These are phyloP conservation scores for Phytophthora sansomeana DNA, from an alignment of 352 stramenopile genomes.

Conservation along the genomic window DNA sequence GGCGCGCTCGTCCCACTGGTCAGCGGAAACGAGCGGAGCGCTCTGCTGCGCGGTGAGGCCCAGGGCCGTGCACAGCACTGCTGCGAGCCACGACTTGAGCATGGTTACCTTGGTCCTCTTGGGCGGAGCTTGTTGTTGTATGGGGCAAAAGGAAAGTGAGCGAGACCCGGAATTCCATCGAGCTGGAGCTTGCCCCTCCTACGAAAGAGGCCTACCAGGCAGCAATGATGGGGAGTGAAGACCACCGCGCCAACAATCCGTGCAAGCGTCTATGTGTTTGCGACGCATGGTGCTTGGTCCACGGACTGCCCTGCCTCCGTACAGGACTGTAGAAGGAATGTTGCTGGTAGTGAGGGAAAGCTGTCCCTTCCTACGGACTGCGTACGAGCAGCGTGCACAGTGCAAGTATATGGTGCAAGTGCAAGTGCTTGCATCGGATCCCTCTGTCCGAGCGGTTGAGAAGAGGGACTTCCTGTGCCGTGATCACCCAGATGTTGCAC, in stretches of 20 bases:
- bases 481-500: neutral
- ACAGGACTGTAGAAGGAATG: neutral
- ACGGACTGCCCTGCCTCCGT: neutral
- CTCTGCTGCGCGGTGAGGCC: conserved; percentile 18
- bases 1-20: conserved; percentile 25
- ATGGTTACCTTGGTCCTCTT: conserved; percentile 18
- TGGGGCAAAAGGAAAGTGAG: conserved; percentile 33
- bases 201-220: too few relatives aligned
- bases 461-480: neutral
- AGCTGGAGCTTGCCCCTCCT: conserved; percentile 1
- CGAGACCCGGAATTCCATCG: neutral
- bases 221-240: neutral
- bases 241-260: neutral
- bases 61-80: conserved; percentile 24
- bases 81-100: conserved; percentile 35
- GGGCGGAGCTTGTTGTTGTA: conserved; percentile 4
- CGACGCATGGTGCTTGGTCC: neutral
- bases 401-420: neutral
- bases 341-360: neutral
- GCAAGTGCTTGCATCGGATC: neutral
- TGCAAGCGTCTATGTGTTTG: neutral
- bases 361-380: neutral
- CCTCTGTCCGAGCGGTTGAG: too few relatives aligned
- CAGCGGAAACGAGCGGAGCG: conserved; percentile 15
- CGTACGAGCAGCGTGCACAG: neutral